A percentile compares a stretch with the other conserved stretches of the same genome.
Conservation (phyloP, 2,329 filamentous ascomycete genomes). For the Davidsoniella australis region DNA sequence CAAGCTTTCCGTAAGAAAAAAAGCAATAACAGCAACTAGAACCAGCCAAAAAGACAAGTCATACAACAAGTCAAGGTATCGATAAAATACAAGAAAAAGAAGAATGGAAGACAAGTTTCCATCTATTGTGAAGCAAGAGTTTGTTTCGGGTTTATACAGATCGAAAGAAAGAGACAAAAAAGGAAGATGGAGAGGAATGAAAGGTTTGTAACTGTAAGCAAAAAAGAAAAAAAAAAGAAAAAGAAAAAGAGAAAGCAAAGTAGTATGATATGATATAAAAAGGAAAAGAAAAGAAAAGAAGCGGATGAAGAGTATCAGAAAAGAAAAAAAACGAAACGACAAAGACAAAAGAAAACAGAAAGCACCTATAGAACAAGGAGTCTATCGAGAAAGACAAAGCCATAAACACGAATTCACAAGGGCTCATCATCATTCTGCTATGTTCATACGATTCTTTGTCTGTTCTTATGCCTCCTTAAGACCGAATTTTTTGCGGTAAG, state of each 20-base stretch:
- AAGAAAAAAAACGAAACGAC: slow-evolving; percentile 1
- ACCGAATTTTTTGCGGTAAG: slow-evolving; percentile 28
- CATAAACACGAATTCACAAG: neutral
- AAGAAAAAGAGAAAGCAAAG: neutral
- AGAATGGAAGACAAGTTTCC: neutral
- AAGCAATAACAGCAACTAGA: neutral
- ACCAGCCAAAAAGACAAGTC: neutral
- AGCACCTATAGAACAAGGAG: neutral
- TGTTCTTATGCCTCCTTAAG: slow-evolving; percentile 23
- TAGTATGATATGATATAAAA: neutral
- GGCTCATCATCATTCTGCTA: neutral
- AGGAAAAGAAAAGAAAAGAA: slow-evolving; percentile 2
- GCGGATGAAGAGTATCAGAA: slow-evolving; percentile 1
- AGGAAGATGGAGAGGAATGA: neutral
- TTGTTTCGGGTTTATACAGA: too few species aligned
- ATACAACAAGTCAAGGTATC: neutral
- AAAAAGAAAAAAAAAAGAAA: neutral
- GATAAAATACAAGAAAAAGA: neutral
- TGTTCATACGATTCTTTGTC: neutral
- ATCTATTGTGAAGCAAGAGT: neutral
- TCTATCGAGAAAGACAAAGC: neutral
- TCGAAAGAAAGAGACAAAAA: neutral
- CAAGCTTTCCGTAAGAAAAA: neutral
- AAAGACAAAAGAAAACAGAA: neutral
- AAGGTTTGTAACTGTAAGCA: too few species aligned